These are phyloP conservation scores for Oropetium thomaeum DNA, from an alignment of 176 grass and related monocot species.

Conservation along the genomic window DNA sequence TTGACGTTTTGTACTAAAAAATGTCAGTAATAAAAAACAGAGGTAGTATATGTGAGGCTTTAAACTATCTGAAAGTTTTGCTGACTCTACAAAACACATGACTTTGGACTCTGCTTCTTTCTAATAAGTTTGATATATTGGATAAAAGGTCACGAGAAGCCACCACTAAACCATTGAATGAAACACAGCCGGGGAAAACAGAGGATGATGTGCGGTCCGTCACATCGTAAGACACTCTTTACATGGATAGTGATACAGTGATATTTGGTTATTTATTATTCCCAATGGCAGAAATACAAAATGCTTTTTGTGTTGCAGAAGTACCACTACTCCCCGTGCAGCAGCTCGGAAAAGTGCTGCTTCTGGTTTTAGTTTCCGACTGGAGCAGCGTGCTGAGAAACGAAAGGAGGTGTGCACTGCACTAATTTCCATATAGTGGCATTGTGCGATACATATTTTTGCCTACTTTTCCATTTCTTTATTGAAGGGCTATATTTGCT, in stretches of 20 bases:
- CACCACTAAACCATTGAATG: constrained; percentile 30
- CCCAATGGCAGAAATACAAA: constrained; percentile 1
- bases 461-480: background rate
- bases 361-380: constrained; percentile 69
- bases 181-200: constrained; percentile 31
- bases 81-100: background rate
- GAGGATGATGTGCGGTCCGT: constrained; percentile 71
- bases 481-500: background rate
- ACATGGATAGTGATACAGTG: background rate
- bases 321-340: constrained; percentile 45
- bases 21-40: too few species aligned
- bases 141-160: constrained; percentile 46
- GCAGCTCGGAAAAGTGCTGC: constrained; percentile 49
- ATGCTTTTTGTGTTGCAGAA: constrained; percentile 31
- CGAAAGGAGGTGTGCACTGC: constrained; percentile 78
- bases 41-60: too few species aligned
- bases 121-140: constrained; percentile 29
- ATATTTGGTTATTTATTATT: constrained; percentile 15
- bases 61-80: background rate
- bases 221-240: constrained; percentile 57
- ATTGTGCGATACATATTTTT: background rate
- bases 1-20: too few species aligned
- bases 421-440: background rate
- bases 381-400: constrained; percentile 94
- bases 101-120: constrained; percentile 13